These are phyloP conservation scores for Starmera caribaea DNA, from an alignment of 805 yeast species.

Conservation along the genomic window DNA sequence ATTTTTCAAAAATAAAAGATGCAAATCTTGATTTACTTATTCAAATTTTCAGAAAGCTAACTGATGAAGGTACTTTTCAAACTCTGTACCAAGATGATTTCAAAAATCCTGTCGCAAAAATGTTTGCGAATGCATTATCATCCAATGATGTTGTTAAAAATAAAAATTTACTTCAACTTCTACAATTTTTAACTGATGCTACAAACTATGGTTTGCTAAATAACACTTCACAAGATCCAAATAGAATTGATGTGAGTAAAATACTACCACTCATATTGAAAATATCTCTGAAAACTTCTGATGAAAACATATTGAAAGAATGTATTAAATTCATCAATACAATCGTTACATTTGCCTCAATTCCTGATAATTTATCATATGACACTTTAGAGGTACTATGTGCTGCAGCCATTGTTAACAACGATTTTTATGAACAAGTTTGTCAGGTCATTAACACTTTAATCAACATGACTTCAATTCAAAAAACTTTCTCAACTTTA, in stretches of 20 bases:
- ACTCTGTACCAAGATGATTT: constrained; percentile 41
- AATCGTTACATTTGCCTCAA: constrained; percentile 32
- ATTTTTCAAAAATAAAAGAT: constrained; percentile 24
- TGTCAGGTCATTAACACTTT: constrained; percentile 32
- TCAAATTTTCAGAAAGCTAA: constrained; percentile 33
- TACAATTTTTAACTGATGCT: constrained; percentile 32
- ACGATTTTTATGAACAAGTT: constrained; percentile 23
- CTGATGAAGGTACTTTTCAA: constrained; percentile 44
- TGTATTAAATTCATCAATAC: constrained; percentile 34
- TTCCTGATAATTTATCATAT: constrained; percentile 32
- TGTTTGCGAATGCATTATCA: constrained; percentile 25
- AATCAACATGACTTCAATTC: constrained; percentile 7
- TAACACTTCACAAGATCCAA: constrained; percentile 4
- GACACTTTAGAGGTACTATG: constrained; percentile 35
- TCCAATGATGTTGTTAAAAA: constrained; percentile 17
- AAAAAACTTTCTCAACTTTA: constrained; percentile 7
- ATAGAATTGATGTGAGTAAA: constrained; percentile 24
- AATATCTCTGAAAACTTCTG: constrained; percentile 31
- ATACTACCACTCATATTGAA: constrained; percentile 26
- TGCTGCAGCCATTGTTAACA: constrained; percentile 29
- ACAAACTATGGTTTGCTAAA: constrained; percentile 37
- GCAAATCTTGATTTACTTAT: constrained; percentile 44
- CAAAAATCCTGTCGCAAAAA: constrained; percentile 26
- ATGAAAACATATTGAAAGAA: constrained; percentile 24
- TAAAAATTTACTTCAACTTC: constrained; percentile 15